Evolutionary conservation across 2,329 filamentous ascomycete genomes (phyloP).

Genomic region (Diaporthe aspalathi): DNA sequence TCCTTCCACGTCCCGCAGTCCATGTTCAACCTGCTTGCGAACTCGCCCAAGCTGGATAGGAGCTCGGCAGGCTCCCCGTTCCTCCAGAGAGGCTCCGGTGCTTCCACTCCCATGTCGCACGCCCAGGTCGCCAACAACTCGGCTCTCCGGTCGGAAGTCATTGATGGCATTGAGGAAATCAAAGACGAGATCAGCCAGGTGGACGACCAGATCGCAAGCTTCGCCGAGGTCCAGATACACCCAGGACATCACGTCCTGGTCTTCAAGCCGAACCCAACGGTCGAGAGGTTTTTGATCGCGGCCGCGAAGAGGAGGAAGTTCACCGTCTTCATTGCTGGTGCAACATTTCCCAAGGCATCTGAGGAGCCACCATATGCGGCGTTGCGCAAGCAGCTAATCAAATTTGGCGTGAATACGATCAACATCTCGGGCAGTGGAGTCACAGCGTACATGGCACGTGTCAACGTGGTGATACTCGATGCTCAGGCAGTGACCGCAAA

Average conservation of each 20-base stretch:
- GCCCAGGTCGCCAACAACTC: constrained; percentile 61
- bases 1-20: constrained; percentile 78
- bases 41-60: constrained; percentile 65
- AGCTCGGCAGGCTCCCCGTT: constrained; percentile 58
- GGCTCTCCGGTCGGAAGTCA: constrained; percentile 88
- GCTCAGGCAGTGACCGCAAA: constrained; percentile 90
- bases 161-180: constrained; percentile 94
- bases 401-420: constrained; percentile 84
- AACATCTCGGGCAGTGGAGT: constrained; percentile 86
- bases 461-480: constrained; percentile 94
- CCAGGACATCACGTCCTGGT: constrained; percentile 93
- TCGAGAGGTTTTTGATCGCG: constrained; percentile 89
- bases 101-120: constrained; percentile 49
- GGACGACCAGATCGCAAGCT: constrained; percentile 90
- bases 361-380: constrained; percentile 58
- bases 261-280: constrained; percentile 85
- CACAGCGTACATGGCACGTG: constrained; percentile 93
- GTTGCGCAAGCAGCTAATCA: constrained; percentile 81
- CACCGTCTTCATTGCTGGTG: constrained; percentile 86
- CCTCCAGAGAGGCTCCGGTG: constrained; percentile 54
- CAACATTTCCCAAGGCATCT: constrained; percentile 53
- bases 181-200: constrained; percentile 94
- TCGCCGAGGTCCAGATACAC: constrained; percentile 92
- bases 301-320: constrained; percentile 92
- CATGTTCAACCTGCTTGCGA: constrained; percentile 88